Evolutionary conservation across 2,329 filamentous ascomycete species (phyloP).

Genomic region (Aureobasidium uvarum): DNA sequence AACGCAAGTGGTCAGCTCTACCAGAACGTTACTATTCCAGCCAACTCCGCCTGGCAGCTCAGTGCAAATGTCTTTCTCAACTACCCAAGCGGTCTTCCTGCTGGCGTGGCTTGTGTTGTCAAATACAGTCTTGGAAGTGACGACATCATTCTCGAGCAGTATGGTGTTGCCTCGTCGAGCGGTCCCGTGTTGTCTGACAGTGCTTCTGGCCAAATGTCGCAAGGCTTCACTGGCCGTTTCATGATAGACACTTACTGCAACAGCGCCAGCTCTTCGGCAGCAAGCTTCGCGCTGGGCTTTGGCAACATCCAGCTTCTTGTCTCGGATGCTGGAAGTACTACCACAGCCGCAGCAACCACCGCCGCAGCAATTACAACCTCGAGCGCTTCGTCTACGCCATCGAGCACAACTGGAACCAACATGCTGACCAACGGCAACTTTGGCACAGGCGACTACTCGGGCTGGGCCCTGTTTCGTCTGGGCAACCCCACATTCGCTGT

Average conservation of each 20-base stretch:
- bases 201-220: background rate
- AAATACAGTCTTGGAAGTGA: slow-evolving; percentile 24
- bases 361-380: background rate
- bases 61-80: slow-evolving; percentile 9
- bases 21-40: slow-evolving; percentile 22
- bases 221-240: slow-evolving; percentile 14
- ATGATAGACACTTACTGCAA: slow-evolving; percentile 25
- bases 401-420: background rate
- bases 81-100: slow-evolving; percentile 20
- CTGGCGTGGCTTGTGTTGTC: slow-evolving; percentile 13
- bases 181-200: slow-evolving; percentile 9
- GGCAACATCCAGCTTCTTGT: slow-evolving; percentile 21
- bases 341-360: background rate
- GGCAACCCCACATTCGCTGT: slow-evolving; percentile 7
- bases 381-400: background rate
- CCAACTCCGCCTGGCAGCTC: slow-evolving; percentile 14
- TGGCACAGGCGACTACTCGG: background rate
- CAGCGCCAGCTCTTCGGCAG: slow-evolving; percentile 9
- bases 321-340: background rate
- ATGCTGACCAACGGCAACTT: slow-evolving; percentile 23
- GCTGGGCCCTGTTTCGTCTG: slow-evolving; percentile 17
- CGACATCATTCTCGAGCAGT: slow-evolving; percentile 20
- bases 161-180: slow-evolving; percentile 13
- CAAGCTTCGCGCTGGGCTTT: slow-evolving; percentile 20
- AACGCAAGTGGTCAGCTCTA: slow-evolving; percentile 15